phyloP scores from a whole-genome alignment of 805 yeast species.

The Lipomyces yamadae region DNA sequence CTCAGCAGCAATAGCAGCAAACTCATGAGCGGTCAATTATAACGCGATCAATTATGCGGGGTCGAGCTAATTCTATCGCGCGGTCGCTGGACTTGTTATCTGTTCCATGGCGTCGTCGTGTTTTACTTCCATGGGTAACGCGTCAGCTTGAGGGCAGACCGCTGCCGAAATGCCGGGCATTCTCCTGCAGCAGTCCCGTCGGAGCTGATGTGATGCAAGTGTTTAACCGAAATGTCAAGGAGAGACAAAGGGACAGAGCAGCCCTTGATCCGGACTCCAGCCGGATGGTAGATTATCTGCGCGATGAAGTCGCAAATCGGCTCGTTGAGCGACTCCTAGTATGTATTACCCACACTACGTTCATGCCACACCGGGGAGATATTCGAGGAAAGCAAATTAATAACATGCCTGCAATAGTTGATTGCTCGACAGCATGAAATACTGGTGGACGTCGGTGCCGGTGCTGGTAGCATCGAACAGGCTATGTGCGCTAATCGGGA shows the following conservation, averaged over 20 bases:
- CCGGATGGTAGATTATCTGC: constrained; percentile 67
- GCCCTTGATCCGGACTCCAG: constrained; percentile 54
- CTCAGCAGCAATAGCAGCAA: neutral
- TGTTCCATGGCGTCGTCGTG: neutral
- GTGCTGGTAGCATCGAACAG: constrained; percentile 66
- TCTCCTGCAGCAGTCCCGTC: constrained; percentile 3
- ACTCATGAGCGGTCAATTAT: neutral
- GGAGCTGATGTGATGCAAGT: constrained; percentile 49
- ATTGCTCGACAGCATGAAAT: constrained; percentile 65
- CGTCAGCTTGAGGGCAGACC: neutral
- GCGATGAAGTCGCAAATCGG: constrained; percentile 73
- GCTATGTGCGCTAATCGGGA: constrained; percentile 47
- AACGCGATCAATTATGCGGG: neutral
- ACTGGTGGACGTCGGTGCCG: constrained; percentile 74
- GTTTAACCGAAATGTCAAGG: constrained; percentile 67
- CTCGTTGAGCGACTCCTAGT: constrained; percentile 73
- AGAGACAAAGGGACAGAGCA: constrained; percentile 62
- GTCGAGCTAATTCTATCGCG: neutral
- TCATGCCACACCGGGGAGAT: neutral
- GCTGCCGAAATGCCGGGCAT: constrained; percentile 8
- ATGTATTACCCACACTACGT: constrained; percentile 8
- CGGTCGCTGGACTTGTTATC: neutral
- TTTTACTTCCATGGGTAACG: neutral
- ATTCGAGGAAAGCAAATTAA: neutral
- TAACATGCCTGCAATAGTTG: constrained; percentile 45